Evolutionary conservation across 2,329 filamentous ascomycete genomes (phyloP), one percentile per base, ranked within the genome.

Genomic region (Epichloe baconii): DNA sequence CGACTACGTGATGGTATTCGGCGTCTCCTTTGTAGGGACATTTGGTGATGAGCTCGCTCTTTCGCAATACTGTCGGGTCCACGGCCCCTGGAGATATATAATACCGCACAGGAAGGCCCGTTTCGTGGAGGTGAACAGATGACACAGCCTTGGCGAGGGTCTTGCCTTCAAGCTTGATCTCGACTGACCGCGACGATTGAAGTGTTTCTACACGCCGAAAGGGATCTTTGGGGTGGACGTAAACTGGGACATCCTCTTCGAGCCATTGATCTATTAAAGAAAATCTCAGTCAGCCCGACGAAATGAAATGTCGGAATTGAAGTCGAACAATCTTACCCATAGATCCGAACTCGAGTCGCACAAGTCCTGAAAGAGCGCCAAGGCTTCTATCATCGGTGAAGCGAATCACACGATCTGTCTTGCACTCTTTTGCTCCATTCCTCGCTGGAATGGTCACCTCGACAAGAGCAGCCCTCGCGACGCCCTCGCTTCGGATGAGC

Each of bases 21-120:
- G 82, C 82, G 50, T 76, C 71, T 1, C 82, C 82, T 60, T 86
- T 86, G 57, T 86, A 86, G 2, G 83, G 82, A 62, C 82, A 86
- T 49, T 69, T 65, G 0, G 78, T 82, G n/a, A 61, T 63, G 0
- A 75, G 77, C 2, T 66, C 60, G 56, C 78, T 83, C 6, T 69
- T 68, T 0, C 64, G 62, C 10, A 84, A 64, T 6, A 72, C 56
- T 3, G 63, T 57, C 40, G 63, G 64, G 40, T 75, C 71, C 1
- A 82, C 68, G 3, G 71, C 64, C 0, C 75, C 75, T 0, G 74
- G 64, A 0, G 80, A 75, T 2, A 83, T 55, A 58, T 85, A 85
- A 58, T 77, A 82, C 1, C 82, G 69, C 2, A 73, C 67, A 1
- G 78, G 75, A 44, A 85, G 64, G 1, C 72, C 68, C 0, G 82